These are phyloP conservation scores for Periconia sp. DNA, from an alignment of 2,329 filamentous ascomycete genomes.

Conservation along the genomic window DNA sequence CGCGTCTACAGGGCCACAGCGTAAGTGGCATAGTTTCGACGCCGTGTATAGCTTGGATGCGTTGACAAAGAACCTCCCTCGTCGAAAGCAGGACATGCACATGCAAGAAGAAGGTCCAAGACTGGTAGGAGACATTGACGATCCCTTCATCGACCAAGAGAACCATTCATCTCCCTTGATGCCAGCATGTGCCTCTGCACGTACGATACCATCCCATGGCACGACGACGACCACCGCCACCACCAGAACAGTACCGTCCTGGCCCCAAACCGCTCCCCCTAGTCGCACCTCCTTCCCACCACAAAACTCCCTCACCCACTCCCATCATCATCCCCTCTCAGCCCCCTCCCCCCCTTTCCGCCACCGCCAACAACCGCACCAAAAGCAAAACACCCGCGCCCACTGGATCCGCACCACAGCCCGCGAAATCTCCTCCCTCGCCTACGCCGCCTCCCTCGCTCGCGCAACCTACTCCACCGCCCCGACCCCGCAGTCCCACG, in stretches of 20 bases:
- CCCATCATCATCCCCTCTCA: no score
- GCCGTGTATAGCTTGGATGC: neutral
- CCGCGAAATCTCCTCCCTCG: conserved; percentile 11
- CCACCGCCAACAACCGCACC: neutral
- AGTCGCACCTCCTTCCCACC: no score
- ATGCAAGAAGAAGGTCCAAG: neutral
- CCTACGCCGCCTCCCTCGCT: neutral
- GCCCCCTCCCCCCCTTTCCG: neutral
- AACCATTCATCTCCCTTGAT: no score
- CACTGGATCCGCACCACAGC: conserved; percentile 23
- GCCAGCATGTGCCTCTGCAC: no score
- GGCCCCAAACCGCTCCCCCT: no score
- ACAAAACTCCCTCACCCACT: no score
- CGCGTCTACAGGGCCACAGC: neutral
- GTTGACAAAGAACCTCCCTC: no score
- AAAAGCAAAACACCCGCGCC: conserved; percentile 4
- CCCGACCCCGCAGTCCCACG: conserved; percentile 3
- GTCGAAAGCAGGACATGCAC: neutral
- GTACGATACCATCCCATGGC: no score
- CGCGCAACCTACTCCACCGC: conserved; percentile 4
- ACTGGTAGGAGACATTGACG: no score
- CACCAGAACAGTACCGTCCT: no score
- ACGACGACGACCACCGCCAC: no score
- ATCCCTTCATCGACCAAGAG: no score
- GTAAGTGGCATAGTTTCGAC: neutral